Evolutionary conservation across 208 protist species (phyloP), one percentile per base, ranked within the genome.

Genomic region (Acanthamoeba healyi): DNA sequence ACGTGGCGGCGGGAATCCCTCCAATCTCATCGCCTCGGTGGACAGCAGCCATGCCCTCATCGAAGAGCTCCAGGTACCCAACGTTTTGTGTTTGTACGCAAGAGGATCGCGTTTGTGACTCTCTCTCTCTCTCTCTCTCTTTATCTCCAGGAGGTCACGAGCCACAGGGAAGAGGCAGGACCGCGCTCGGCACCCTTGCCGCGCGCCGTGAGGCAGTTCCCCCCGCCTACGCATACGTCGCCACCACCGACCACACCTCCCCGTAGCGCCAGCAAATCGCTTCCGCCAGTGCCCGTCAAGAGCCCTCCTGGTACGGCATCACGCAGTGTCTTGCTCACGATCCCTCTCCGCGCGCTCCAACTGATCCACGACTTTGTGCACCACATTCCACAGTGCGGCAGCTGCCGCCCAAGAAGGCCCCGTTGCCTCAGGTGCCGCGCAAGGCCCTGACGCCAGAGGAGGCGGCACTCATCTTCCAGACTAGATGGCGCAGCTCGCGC

Each of bases 341-440:
- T n/a, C n/a, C n/a, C n/a, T n/a, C n/a, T n/a, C n/a, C n/a, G n/a
- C n/a, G n/a, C n/a, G n/a, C n/a, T n/a, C n/a, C 44, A 12, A 49
- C 44, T 49, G 44, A 49, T 12, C 44, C 44, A 49, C n/a, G n/a
- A n/a, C n/a, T n/a, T n/a, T n/a, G n/a, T n/a, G 12, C 44, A 49
- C 4, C 44, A 49, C 44, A 15, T 49, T 4, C 54, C 2, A 17
- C 17, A 2, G 72, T 4, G 40, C 72, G 72, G 3, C 72, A 51
- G 42, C 12, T 44, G 34, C 72, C 72, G 42, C 72, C 72, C 4
- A 82, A 82, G 36, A 82, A 82, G 42, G 34, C 72, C 24, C 72
- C 72, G 72, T 38, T 82, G 34, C 72, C 72, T 2, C 72, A 32
- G 7, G 72, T 82, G 6, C 81, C 81, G 29, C 81, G 51, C 14